Percentiles rank a stretch among this genome's conserved stretches.
These are phyloP conservation scores for Rhinocladiella mackenziei DNA, from an alignment of 2,329 filamentous ascomycete species.

Conservation along the genomic window DNA sequence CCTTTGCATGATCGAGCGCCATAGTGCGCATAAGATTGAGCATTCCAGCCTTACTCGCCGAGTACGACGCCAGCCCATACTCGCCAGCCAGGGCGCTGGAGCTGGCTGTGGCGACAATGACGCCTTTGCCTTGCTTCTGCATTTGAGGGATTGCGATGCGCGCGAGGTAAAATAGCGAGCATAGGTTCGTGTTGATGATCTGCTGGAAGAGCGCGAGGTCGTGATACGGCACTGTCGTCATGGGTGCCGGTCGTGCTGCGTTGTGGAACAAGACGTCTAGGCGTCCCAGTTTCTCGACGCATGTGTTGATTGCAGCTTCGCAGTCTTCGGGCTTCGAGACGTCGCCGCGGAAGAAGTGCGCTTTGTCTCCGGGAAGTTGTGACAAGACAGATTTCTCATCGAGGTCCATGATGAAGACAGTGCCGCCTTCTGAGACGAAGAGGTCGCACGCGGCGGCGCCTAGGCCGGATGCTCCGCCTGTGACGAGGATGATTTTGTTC, in stretches of 20 bases:
- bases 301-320: slow-evolving; percentile 7
- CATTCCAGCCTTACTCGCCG: slow-evolving; percentile 47
- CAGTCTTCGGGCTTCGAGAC: slow-evolving; percentile 13
- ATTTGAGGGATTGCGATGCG: slow-evolving; percentile 66
- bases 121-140: slow-evolving; percentile 71
- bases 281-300: slow-evolving; percentile 35
- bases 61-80: slow-evolving; percentile 35
- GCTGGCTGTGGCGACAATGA: slow-evolving; percentile 42
- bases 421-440: slow-evolving; percentile 8
- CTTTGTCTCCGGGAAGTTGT: slow-evolving; percentile 2
- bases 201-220: slow-evolving; percentile 93
- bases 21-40: slow-evolving; percentile 44
- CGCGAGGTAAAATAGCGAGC: slow-evolving; percentile 12
- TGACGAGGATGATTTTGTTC: slow-evolving; percentile 8
- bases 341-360: slow-evolving; percentile 8
- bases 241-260: slow-evolving; percentile 61
- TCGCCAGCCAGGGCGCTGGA: slow-evolving; percentile 6
- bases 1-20: slow-evolving; percentile 40
- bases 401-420: slow-evolving; percentile 9
- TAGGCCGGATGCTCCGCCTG: slow-evolving; percentile 7
- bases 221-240: slow-evolving; percentile 51
- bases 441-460: slow-evolving; percentile 5
- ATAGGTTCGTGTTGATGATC: slow-evolving; percentile 56
- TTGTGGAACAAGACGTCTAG: slow-evolving; percentile 95
- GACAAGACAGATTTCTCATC: slow-evolving; percentile 9